These are phyloP conservation scores for Blastomyces percursus DNA, from an alignment of 2,329 filamentous ascomycete genomes.

Conservation along the genomic window DNA sequence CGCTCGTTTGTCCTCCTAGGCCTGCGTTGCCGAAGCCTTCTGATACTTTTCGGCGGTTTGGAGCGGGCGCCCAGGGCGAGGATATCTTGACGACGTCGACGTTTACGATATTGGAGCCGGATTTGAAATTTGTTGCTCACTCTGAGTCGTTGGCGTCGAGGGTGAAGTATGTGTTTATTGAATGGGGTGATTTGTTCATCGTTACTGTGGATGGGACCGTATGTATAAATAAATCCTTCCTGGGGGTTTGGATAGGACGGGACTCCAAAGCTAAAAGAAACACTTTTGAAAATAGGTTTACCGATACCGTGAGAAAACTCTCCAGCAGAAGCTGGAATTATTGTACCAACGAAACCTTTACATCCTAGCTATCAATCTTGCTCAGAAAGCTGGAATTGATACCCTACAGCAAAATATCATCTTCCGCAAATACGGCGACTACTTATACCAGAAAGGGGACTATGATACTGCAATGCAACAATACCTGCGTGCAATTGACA, in stretches of 20 bases:
- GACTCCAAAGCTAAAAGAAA: constrained; percentile 9
- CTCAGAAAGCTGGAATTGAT: constrained; percentile 77
- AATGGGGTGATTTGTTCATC: constrained; percentile 90
- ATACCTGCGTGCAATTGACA: constrained; percentile 91
- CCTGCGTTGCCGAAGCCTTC: constrained; percentile 45
- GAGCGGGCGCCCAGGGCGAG: constrained; percentile 57
- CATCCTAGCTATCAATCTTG: constrained; percentile 79
- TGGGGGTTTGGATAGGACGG: not conserved
- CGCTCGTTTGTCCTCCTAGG: constrained; percentile 69
- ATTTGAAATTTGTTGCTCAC: constrained; percentile 80
- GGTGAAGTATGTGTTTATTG: constrained; percentile 66
- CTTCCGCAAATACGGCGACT: constrained; percentile 86
- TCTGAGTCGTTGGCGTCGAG: constrained; percentile 74
- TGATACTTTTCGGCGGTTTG: constrained; percentile 61
- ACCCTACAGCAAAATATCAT: constrained; percentile 76
- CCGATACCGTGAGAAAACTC: constrained; percentile 78
- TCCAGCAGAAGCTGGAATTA: constrained; percentile 85
- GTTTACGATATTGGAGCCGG: constrained; percentile 84
- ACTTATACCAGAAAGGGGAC: constrained; percentile 86
- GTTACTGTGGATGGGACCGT: constrained; percentile 87
- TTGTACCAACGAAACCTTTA: constrained; percentile 91
- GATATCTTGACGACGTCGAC: constrained; percentile 76
- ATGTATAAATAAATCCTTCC: constrained; percentile 16
- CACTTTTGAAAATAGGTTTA: constrained; percentile 47
- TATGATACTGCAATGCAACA: constrained; percentile 99